Evolutionary conservation across 78 protist genomes (phyloP).

Genomic region (Dictyostelium firmibasis): DNA sequence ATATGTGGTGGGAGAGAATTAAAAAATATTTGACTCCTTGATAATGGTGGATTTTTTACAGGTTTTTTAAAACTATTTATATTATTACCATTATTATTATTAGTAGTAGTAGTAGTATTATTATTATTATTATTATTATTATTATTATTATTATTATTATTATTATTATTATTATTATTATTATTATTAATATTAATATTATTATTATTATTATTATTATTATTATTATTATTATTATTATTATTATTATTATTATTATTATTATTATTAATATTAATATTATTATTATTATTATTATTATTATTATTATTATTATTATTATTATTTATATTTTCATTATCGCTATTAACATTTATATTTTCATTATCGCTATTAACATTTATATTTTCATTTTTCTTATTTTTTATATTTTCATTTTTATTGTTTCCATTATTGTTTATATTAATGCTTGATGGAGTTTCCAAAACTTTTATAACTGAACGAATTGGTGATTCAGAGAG

Average conservation of each 20-base stretch:
- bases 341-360: background rate
- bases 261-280: background rate
- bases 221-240: background rate
- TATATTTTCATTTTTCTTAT: background rate
- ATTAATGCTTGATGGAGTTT: background rate
- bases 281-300: background rate
- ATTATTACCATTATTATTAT: background rate
- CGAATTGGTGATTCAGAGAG: background rate
- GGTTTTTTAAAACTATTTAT: background rate
- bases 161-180: background rate
- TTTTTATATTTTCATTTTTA: background rate
- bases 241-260: background rate
- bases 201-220: slow-evolving; percentile 4
- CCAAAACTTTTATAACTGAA: background rate
- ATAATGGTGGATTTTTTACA: background rate
- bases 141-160: background rate
- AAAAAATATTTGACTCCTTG: background rate
- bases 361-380: background rate
- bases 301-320: slow-evolving; percentile 1
- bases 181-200: background rate
- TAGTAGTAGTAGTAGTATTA: background rate
- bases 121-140: background rate
- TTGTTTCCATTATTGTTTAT: background rate
- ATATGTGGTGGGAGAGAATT: background rate
- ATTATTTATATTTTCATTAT: background rate